Conservation (phyloP, 208 protist genomes). For the Angomonas deanei region DNA sequence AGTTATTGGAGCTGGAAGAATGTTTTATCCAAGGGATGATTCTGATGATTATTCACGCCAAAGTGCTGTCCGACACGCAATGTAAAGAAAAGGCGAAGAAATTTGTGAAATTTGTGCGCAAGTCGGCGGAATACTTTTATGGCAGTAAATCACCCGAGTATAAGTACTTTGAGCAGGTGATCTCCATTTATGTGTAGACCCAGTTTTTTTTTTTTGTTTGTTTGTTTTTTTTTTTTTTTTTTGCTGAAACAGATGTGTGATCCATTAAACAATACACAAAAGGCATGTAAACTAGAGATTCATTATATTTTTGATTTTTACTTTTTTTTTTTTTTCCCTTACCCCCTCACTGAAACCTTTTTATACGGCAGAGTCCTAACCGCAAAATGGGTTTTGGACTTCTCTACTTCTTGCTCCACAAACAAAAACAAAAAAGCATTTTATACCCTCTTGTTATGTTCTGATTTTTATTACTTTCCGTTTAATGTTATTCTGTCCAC, state of each 20-base stretch:
- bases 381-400: too few species aligned
- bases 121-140: neutral
- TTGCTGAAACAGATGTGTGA: neutral
- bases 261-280: too few species aligned
- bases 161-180: slow-evolving; percentile 1
- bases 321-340: neutral
- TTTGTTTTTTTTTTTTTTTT: slow-evolving; percentile 1
- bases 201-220: neutral
- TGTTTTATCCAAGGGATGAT: neutral
- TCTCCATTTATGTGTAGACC: neutral
- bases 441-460: slow-evolving; percentile 3
- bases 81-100: neutral
- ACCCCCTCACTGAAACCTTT: neutral
- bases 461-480: slow-evolving; percentile 5
- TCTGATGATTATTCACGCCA: neutral
- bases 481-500: neutral
- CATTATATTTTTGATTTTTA: neutral
- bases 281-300: neutral
- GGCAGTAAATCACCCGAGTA: neutral
- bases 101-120: neutral
- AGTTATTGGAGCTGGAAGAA: neutral
- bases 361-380: too few species aligned
- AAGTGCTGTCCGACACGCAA: neutral
- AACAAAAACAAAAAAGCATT: neutral
- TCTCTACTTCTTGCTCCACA: neutral